A percentile compares a stretch with the other conserved stretches of the same genome.
Conservation (phyloP, 371 early-diverging fungal genomes). For the Mortierella sp. region DNA sequence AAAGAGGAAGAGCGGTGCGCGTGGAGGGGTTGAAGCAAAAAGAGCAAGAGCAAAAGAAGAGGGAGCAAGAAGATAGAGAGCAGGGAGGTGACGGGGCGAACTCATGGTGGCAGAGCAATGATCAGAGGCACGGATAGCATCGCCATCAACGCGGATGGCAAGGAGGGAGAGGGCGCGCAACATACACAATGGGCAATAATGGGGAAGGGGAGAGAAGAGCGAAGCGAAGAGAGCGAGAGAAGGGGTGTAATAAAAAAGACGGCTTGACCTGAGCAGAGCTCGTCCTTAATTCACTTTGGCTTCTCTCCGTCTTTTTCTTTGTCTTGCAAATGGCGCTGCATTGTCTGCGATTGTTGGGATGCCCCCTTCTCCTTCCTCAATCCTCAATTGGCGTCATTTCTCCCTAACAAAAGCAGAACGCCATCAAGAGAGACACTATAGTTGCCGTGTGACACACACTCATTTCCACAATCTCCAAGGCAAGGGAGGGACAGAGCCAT, state of each 20-base stretch:
- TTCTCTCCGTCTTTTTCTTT: slow-evolving; percentile 5
- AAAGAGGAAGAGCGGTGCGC: background rate
- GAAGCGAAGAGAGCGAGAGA: slow-evolving; percentile 5
- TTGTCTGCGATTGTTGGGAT: background rate
- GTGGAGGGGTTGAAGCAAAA: no score
- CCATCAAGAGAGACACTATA: no score
- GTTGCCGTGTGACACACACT: no score
- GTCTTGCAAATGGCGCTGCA: slow-evolving; percentile 1
- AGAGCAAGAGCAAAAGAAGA: no score
- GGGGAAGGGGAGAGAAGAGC: background rate
- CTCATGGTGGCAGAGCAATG: no score
- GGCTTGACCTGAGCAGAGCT: background rate
- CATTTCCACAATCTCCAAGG: background rate
- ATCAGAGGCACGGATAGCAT: no score
- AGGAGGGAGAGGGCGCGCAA: background rate
- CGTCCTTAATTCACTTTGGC: background rate
- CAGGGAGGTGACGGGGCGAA: no score
- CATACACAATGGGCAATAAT: no score
- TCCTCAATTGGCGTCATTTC: background rate
- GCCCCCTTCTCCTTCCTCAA: background rate
- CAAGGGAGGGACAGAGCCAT: no score
- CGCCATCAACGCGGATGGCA: background rate
- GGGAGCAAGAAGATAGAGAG: no score
- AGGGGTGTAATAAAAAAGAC: no score
- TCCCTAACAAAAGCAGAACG: no score